A percentile compares a stretch with the other conserved stretches of the same genome.
Evolutionary conservation across 1,284 basidiomycete species (phyloP).

Genomic region (Moesziomyces antarcticus): DNA sequence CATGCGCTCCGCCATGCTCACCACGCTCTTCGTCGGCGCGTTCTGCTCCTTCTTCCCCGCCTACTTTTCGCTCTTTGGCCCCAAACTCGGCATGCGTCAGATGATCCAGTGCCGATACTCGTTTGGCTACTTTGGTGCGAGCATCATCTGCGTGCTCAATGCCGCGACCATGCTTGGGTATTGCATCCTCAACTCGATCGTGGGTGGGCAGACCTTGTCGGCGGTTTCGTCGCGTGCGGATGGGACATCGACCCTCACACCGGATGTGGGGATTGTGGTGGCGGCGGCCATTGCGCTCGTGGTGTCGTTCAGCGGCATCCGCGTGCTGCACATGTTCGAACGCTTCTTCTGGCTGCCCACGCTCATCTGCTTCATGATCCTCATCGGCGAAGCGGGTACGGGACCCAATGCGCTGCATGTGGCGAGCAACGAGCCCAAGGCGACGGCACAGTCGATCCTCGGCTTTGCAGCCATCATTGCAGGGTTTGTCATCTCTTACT

Average conservation of each 20-base stretch:
- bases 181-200: slow-evolving; percentile 75
- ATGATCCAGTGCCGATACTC: slow-evolving; percentile 73
- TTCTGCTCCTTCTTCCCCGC: slow-evolving; percentile 65
- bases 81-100: slow-evolving; percentile 74
- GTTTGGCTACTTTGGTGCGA: slow-evolving; percentile 74
- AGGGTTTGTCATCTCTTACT: slow-evolving; percentile 72
- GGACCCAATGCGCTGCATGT: slow-evolving; percentile 72
- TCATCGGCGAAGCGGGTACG: slow-evolving; percentile 72
- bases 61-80: slow-evolving; percentile 71
- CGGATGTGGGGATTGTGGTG: slow-evolving; percentile 84
- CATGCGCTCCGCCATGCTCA: slow-evolving; percentile 69
- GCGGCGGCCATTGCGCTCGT: slow-evolving; percentile 81
- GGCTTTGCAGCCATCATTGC: slow-evolving; percentile 73
- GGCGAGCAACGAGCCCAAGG: slow-evolving; percentile 71
- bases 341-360: slow-evolving; percentile 82
- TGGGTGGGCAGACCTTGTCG: slow-evolving; percentile 69
- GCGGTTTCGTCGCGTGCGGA: slow-evolving; percentile 65
- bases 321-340: slow-evolving; percentile 77
- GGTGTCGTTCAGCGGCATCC: slow-evolving; percentile 82
- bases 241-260: slow-evolving; percentile 56
- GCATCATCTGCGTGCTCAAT: slow-evolving; percentile 72
- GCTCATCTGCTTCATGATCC: slow-evolving; percentile 75
- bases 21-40: slow-evolving; percentile 67
- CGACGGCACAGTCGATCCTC: slow-evolving; percentile 70
- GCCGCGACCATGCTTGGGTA: slow-evolving; percentile 57